Evolutionary conservation across 257 asterid genomes (phyloP).

Genomic region (Capsicum chinense): DNA sequence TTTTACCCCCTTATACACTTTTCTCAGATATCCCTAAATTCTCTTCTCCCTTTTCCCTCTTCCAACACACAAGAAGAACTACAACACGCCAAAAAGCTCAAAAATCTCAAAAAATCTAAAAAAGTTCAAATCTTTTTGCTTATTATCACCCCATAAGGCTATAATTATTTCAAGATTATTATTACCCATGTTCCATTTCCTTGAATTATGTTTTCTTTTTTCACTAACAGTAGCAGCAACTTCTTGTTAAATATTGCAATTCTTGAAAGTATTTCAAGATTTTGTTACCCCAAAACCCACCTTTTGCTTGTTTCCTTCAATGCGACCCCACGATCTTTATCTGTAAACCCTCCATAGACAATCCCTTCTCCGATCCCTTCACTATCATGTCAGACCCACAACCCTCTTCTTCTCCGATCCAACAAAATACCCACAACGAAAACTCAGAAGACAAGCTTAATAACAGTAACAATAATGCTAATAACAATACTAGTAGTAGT

Average conservation of each 20-base stretch:
- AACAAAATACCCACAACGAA: slow-evolving; percentile 39
- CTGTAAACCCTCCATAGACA: slow-evolving; percentile 39
- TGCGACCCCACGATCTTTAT: slow-evolving; percentile 54
- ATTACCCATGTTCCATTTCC: slow-evolving; percentile 27
- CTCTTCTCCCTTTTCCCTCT: not conserved
- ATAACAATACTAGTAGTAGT: slow-evolving; percentile 33
- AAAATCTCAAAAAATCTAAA: no score
- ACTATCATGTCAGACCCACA: slow-evolving; percentile 48
- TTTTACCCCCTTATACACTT: not conserved
- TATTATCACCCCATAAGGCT: not conserved
- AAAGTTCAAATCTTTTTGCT: not conserved
- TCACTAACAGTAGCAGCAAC: not conserved
- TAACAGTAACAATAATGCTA: slow-evolving; percentile 40
- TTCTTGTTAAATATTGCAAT: not conserved
- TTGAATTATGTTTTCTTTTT: slow-evolving; percentile 22
- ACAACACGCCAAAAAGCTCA: slow-evolving; percentile 9
- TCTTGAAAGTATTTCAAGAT: slow-evolving; percentile 24
- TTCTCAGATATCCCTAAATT: slow-evolving; percentile 23
- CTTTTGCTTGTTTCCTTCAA: slow-evolving; percentile 30
- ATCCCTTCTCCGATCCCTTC: slow-evolving; percentile 45
- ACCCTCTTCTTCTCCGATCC: slow-evolving; percentile 64
- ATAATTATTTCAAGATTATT: slow-evolving; percentile 23
- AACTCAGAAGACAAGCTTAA: not conserved
- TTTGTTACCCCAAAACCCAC: slow-evolving; percentile 30
- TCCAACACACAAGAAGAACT: slow-evolving; percentile 8